Base-by-base conservation (phyloP, 441 rosid species). In the Populus trichocarpa region DNA sequence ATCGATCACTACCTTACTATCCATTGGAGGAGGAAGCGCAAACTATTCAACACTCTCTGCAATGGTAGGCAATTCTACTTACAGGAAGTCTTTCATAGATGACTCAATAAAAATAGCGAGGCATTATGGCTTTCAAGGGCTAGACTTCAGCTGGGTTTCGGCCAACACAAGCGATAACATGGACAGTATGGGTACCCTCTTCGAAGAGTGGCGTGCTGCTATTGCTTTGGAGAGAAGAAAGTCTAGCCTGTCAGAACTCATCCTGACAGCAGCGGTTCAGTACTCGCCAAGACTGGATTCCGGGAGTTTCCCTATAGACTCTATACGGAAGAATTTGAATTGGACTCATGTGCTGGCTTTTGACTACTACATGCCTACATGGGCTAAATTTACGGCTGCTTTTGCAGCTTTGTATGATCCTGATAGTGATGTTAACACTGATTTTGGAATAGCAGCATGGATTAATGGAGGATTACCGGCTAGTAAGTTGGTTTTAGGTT, bases 171-270 rank as follows among this genome's bases (percentile, higher is more conserved):
- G 7, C 57, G 20, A 82, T 40, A 67, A 78, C 67, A 69, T 77
- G 14, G 85, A 81, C 70, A 69, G 38, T 28, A 28, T 85, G 11
- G 85, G 81, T 4, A 30, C 30, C 63, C 64, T 88, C 8, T 65
- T 87, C 1, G 81, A 84, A 20, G 91, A 89, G 67, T 89, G 89
- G 88, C 75, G 84, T 67, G 82, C 78, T 67, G 85, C 90, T 11
- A 69, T 88, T 42, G 32, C 40, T 57, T 82, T 75, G 2, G 88
- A 88, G 74, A 28, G 81, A 2, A 77, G 73, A 75, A 80, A 73
- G 23, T 66, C 86, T 1, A 53, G 72, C 53, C 66, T 71, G 57
- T 69, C 81, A 0, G 30, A 36, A n/a, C 36, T 88, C 50, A 63
- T 81, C 3, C 67, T 88, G n/a, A 70, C 87, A 12, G 78, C 83